Evolutionary conservation across 2,329 filamentous ascomycete genomes (phyloP).

Genomic region (Aureobasidium sp.): DNA sequence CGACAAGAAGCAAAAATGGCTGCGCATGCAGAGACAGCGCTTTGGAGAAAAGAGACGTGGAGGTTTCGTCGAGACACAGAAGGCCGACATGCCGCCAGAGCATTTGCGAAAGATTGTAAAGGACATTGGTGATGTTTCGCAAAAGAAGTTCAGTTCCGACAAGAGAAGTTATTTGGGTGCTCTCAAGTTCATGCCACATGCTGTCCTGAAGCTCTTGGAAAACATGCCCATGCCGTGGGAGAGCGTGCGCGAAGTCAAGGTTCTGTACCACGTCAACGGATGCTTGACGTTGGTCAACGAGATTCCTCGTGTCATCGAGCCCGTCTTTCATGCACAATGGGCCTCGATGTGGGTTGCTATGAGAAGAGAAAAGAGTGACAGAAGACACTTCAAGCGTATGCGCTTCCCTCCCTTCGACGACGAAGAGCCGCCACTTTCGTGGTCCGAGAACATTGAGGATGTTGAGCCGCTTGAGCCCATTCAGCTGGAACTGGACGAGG

Average conservation of each 20-base stretch:
- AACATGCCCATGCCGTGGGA: conserved; percentile 99
- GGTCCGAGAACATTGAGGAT: conserved; percentile 98
- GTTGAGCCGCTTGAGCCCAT: conserved; percentile 96
- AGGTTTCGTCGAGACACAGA: conserved; percentile 95
- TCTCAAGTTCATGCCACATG: conserved; percentile 98
- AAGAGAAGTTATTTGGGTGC: conserved; percentile 97
- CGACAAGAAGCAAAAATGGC: conserved; percentile 99
- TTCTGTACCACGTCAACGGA: conserved; percentile 95
- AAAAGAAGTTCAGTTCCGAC: conserved; percentile 98
- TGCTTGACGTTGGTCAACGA: conserved; percentile 96
- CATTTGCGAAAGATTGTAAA: conserved; percentile 97
- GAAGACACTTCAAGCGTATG: conserved; percentile 96
- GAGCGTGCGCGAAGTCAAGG: conserved; percentile 89
- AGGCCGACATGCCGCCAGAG: conserved; percentile 97
- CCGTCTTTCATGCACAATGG: conserved; percentile 97
- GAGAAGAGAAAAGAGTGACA: conserved; percentile 94
- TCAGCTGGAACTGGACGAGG: conserved; percentile 94
- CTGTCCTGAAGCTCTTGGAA: conserved; percentile 90
- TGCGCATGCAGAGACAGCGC: conserved; percentile 78
- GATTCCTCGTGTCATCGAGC: conserved; percentile 90
- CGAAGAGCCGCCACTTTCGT: conserved; percentile 92
- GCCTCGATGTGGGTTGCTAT: conserved; percentile 99
- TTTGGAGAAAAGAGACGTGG: conserved; percentile 96
- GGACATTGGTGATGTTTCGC: conserved; percentile 97
- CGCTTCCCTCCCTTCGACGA: conserved; percentile 97